These are phyloP conservation scores for Pyrenophora tritici-repentis DNA, from an alignment of 2,329 filamentous ascomycete species.

Conservation along the genomic window DNA sequence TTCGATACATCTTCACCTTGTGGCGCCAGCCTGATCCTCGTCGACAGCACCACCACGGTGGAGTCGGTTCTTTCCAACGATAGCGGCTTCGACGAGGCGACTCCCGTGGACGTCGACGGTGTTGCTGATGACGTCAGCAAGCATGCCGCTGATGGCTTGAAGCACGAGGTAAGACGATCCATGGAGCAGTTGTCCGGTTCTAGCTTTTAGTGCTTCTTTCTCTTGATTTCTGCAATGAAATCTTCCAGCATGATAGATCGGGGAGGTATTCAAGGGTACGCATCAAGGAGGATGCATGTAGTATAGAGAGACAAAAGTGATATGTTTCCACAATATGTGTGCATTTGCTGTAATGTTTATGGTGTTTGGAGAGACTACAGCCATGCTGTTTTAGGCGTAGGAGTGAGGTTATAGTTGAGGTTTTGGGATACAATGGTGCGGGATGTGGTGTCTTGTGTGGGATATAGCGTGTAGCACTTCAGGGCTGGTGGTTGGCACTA, in stretches of 20 bases:
- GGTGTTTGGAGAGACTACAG: no score
- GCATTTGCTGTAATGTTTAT: no score
- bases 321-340: no score
- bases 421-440: no score
- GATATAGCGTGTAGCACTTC: no score
- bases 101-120: background rate
- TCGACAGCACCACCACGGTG: slow-evolving; percentile 66
- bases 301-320: no score
- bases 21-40: slow-evolving; percentile 84
- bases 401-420: no score
- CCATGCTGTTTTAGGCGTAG: no score
- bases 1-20: slow-evolving; percentile 95
- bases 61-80: slow-evolving; percentile 11
- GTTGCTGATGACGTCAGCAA: background rate
- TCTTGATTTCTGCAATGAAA: slow-evolving; percentile 2
- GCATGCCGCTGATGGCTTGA: slow-evolving; percentile 3
- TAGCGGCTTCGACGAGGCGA: slow-evolving; percentile 20
- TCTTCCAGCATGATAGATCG: background rate
- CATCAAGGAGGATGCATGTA: no score
- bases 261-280: no score
- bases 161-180: slow-evolving; percentile 25
- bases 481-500: no score
- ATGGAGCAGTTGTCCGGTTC: slow-evolving; percentile 17
- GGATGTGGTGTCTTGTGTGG: no score
- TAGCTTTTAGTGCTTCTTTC: slow-evolving; percentile 5